phyloP scores from a whole-genome alignment of 106 monocot species.

The Dendrobium catenatum region DNA sequence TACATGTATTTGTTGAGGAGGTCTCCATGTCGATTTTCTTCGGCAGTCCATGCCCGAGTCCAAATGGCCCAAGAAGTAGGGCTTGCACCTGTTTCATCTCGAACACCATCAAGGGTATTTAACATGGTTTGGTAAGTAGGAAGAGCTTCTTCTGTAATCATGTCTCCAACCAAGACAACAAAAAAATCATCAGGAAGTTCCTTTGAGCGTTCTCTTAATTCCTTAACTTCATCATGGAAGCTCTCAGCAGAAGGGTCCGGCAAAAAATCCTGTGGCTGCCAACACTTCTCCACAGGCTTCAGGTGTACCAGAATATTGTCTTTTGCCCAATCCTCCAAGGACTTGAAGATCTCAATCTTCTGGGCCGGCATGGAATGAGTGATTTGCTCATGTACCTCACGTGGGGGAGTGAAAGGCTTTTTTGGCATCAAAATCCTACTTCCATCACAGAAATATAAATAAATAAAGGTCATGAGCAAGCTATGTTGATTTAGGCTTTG shows the following conservation, averaged over 20 bases:
- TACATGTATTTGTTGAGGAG: conserved; percentile 58
- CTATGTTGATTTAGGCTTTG: neutral
- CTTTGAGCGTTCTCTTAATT: conserved; percentile 39
- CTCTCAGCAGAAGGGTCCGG: conserved; percentile 41
- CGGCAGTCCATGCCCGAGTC: conserved; percentile 67
- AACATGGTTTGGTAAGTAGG: conserved; percentile 68
- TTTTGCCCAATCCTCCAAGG: conserved; percentile 44
- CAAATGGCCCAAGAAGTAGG: conserved; percentile 55
- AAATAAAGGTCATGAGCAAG: neutral
- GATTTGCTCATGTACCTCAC: conserved; percentile 52
- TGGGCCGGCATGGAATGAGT: conserved; percentile 58
- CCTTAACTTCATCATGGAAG: conserved; percentile 40
- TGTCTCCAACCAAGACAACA: conserved; percentile 60
- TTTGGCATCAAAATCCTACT: conserved; percentile 30
- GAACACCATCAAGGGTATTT: conserved; percentile 50
- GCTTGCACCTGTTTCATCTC: conserved; percentile 62
- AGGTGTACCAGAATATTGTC: conserved; percentile 38
- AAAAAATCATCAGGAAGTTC: conserved; percentile 61
- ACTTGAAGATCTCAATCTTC: conserved; percentile 53
- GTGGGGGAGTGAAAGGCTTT: conserved; percentile 48
- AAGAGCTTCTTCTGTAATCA: conserved; percentile 60
- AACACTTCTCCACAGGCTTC: conserved; percentile 61
- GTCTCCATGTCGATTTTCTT: conserved; percentile 64
- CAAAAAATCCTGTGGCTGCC: conserved; percentile 65
- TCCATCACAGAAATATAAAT: neutral